Evolutionary conservation across 768 basidiomycete species (phyloP).

Genomic region (Glaciozyma antarctica): DNA sequence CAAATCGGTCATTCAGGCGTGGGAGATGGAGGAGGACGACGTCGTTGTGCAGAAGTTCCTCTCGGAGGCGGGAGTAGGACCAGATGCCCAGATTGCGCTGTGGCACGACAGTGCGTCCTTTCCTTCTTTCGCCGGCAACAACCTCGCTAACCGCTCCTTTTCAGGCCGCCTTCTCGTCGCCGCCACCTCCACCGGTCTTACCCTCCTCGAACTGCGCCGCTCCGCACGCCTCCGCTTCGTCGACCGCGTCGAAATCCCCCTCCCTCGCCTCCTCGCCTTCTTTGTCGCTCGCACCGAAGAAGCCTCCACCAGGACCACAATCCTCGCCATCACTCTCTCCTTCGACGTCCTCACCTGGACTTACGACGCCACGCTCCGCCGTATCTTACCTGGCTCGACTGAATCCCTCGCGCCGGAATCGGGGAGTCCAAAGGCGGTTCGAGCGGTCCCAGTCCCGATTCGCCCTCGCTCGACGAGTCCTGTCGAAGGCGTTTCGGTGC

Average conservation of each 20-base stretch:
- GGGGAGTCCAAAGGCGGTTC: not conserved
- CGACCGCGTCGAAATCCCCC: not conserved
- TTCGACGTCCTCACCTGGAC: not conserved
- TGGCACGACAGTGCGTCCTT: constrained; percentile 18
- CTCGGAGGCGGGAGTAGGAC: not conserved
- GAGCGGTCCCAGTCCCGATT: not conserved
- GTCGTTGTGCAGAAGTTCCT: not conserved
- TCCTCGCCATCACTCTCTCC: not conserved
- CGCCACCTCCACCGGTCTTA: constrained; percentile 1
- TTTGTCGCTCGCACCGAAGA: constrained; percentile 5
- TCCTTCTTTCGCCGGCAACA: not conserved
- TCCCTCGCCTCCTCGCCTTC: constrained; percentile 1
- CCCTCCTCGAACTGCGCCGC: constrained; percentile 4
- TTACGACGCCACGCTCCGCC: not conserved
- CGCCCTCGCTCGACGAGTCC: not conserved
- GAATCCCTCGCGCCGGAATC: not conserved
- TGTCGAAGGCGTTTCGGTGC: not conserved
- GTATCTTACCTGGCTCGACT: not conserved
- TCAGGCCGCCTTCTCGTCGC: constrained; percentile 5
- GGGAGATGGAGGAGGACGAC: constrained; percentile 10
- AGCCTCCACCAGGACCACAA: constrained; percentile 3
- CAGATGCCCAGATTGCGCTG: constrained; percentile 1
- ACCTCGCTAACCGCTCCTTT: not conserved
- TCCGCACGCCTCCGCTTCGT: constrained; percentile 1
- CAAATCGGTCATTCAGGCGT: constrained; percentile 12